Evolutionary conservation across 352 stramenopile species (phyloP).

Genomic region (Globisporangium lucens): DNA sequence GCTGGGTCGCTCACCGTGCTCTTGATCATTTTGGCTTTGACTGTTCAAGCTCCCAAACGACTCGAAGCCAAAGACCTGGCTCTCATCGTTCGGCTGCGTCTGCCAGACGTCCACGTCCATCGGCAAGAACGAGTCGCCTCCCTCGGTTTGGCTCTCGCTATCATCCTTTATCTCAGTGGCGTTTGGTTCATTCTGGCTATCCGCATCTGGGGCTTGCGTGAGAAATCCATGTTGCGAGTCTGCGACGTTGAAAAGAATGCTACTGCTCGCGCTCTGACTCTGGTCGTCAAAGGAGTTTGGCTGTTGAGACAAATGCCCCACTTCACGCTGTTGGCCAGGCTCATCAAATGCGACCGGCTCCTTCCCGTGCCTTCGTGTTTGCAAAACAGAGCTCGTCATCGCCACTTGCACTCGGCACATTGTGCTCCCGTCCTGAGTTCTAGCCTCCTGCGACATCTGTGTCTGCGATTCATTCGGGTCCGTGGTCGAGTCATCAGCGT

Average conservation of each 20-base stretch:
- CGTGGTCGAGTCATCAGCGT: neutral
- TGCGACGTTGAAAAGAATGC: neutral
- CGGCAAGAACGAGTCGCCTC: neutral
- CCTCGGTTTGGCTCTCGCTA: neutral
- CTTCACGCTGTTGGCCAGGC: neutral
- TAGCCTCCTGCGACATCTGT: neutral
- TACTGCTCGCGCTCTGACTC: neutral
- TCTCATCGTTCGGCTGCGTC: conserved; percentile 15
- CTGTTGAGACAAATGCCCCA: neutral
- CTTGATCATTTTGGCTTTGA: conserved; percentile 6
- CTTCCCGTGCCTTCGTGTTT: neutral
- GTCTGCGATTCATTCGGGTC: conserved; percentile 9
- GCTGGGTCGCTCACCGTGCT: neutral
- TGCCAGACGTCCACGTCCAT: conserved; percentile 14
- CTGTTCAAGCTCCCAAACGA: neutral
- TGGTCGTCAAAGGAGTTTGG: neutral
- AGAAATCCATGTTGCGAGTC: neutral
- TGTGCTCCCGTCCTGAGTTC: neutral
- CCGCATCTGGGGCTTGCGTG: conserved; percentile 3
- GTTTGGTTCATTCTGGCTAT: neutral
- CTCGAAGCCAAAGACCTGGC: conserved; percentile 1
- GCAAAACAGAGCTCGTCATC: neutral
- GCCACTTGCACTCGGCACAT: neutral
- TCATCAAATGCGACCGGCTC: neutral
- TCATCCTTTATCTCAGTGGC: neutral